Evolutionary conservation across 805 yeast genomes (phyloP).

Genomic region (Wickerhamiella bombiphila): DNA sequence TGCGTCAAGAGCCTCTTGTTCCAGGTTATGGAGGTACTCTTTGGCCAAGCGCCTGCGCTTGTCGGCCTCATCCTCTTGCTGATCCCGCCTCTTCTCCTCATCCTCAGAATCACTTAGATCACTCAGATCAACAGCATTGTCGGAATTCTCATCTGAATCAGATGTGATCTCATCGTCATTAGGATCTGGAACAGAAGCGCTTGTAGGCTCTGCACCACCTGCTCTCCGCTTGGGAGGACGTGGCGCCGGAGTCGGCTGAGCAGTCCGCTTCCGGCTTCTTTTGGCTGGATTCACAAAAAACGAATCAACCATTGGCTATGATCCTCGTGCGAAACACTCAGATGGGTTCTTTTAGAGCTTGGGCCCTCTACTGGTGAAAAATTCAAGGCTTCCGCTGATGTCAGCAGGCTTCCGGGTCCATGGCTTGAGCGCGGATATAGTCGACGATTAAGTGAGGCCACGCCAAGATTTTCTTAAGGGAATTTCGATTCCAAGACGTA

Average conservation of each 20-base stretch:
- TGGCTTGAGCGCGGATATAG: no score
- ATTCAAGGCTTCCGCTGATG: no score
- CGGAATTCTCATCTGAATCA: constrained; percentile 11
- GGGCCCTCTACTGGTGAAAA: no score
- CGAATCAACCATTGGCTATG: constrained; percentile 11
- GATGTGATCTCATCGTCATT: constrained; percentile 16
- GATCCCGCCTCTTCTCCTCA: constrained; percentile 46
- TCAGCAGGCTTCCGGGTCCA: no score
- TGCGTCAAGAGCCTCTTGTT: constrained; percentile 31
- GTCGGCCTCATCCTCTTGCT: constrained; percentile 78
- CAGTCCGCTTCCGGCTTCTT: constrained; percentile 7
- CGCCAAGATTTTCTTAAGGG: no score
- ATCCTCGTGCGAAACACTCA: background rate
- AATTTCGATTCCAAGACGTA: background rate
- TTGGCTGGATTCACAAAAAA: constrained; percentile 13
- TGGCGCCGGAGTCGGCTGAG: constrained; percentile 1
- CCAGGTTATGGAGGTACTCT: constrained; percentile 71
- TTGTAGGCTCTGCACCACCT: no score
- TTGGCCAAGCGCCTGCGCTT: constrained; percentile 88
- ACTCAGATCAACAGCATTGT: constrained; percentile 55
- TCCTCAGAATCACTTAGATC: constrained; percentile 65
- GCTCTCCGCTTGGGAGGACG: background rate
- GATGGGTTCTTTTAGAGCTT: no score
- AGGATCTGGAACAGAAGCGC: constrained; percentile 1
- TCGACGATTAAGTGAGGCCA: no score